Base-by-base conservation (phyloP, 441 rosid species). In the Populus hybrid region DNA sequence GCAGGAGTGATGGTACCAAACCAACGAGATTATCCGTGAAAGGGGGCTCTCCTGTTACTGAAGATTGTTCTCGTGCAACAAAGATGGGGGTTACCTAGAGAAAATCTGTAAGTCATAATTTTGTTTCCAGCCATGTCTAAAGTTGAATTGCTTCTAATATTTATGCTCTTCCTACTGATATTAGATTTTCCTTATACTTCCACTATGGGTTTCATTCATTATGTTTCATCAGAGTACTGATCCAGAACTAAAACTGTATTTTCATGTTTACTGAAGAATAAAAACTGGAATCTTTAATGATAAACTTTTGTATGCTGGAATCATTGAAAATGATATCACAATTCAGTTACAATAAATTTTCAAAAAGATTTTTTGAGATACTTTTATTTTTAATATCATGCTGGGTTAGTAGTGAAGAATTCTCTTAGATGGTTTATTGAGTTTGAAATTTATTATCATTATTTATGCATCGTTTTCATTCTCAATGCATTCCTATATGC, bases 21-120 rank as follows among this genome's bases (percentile, higher is more conserved):
- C 57, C 83, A 59, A 80, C 73, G 7, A 88, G 82, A 75, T 75
- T 81, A 76, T 82, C 88, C 61, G 84, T 80, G 46, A 81, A 80
- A 10, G 85, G 84, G 34, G 81, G 78, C 59, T 80, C 84, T 80
- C 81, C 80, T 82, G 79, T 69, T n/a, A 70, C 80, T 50, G 84
- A 88, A 81, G 91, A 85, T 83, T 73, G 85, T 77, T 77, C 78
- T 42, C 83, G 28, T 68, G 64, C 79, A 16, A 76, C 81, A 18
- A 80, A 87, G 81, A 76, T 64, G 84, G 86, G 81, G 50, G 83
- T 83, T 38, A 80, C 87, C 75, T 81, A 78, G 87, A 61, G 72
- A 35, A 78, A 73, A 80, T 82, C 73, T 72, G 90, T 88, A 88
- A 86, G 90, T 87, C 26, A 21, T 76, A 36, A n/a, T 32, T 75